phyloP scores from a whole-genome alignment of 805 yeast species.

The Candida sphagnicola region DNA sequence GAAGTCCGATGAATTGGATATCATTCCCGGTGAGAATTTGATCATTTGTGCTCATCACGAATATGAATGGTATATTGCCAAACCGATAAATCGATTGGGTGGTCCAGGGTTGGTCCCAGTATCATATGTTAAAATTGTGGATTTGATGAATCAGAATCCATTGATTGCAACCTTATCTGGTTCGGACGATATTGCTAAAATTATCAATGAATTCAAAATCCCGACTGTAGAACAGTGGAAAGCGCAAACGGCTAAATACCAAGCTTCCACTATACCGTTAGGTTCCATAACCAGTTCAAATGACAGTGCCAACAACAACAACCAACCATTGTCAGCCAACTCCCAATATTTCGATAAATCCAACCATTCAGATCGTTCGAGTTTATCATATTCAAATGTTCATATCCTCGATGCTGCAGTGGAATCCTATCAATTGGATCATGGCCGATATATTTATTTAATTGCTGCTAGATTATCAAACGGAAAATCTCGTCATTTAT shows the following conservation, averaged over 20 bases:
- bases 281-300: slow-evolving; percentile 38
- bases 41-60: slow-evolving; percentile 95
- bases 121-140: slow-evolving; percentile 80
- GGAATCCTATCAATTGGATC: slow-evolving; percentile 73
- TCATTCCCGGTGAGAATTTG: slow-evolving; percentile 80
- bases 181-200: slow-evolving; percentile 46
- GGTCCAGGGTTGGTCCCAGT: slow-evolving; percentile 98
- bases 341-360: slow-evolving; percentile 32
- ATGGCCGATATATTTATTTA: slow-evolving; percentile 86
- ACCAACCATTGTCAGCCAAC: slow-evolving; percentile 30
- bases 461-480: slow-evolving; percentile 62
- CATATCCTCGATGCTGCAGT: slow-evolving; percentile 64
- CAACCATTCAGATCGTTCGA: slow-evolving; percentile 23
- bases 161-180: slow-evolving; percentile 3
- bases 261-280: slow-evolving; percentile 80
- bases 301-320: slow-evolving; percentile 9
- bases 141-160: slow-evolving; percentile 48
- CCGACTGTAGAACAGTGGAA: slow-evolving; percentile 98
- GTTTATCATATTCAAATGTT: slow-evolving; percentile 26
- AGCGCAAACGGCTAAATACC: slow-evolving; percentile 81
- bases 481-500: slow-evolving; percentile 67
- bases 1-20: slow-evolving; percentile 78
- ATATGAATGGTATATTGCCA: slow-evolving; percentile 96
- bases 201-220: slow-evolving; percentile 61
- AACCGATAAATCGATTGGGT: slow-evolving; percentile 90